phyloP scores from a whole-genome alignment of 2,329 filamentous ascomycete genomes.

The Apiospora kogelbergensis region DNA sequence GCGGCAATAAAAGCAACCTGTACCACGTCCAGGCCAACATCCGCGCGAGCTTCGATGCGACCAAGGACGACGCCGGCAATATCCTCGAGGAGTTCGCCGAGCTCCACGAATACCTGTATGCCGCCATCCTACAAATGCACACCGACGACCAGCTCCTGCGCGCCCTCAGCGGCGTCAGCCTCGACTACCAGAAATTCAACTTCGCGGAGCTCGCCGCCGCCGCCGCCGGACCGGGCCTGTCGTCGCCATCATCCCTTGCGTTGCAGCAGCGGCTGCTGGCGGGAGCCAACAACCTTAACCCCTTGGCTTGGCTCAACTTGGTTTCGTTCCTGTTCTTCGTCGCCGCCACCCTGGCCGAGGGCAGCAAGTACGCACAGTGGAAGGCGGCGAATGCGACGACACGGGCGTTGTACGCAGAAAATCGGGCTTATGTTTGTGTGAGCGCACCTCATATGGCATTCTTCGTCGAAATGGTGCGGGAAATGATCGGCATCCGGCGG shows the following conservation, averaged over 20 bases:
- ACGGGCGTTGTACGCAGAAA: not conserved
- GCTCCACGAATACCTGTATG: not conserved
- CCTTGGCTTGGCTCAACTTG: not conserved
- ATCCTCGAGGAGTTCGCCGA: not conserved
- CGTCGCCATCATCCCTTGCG: not conserved
- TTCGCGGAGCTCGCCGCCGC: not conserved
- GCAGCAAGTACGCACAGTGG: slow-evolving; percentile 7
- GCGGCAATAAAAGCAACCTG: not conserved
- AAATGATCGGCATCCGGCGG: not conserved
- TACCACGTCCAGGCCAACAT: not conserved
- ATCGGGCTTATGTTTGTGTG: not conserved
- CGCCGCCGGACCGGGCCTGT: not conserved
- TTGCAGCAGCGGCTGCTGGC: not conserved
- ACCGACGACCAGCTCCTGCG: not conserved
- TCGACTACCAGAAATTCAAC: not conserved
- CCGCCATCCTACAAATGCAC: not conserved
- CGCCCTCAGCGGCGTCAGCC: not conserved
- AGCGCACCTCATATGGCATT: not conserved
- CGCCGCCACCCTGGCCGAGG: slow-evolving; percentile 7
- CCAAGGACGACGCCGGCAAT: not conserved
- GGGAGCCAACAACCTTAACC: not conserved
- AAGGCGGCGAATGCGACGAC: not conserved
- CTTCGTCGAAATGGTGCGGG: not conserved
- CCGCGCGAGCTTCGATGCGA: not conserved
- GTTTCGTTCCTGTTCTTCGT: not conserved